Percentiles rank a stretch among this genome's conserved stretches.
Conservation (phyloP, 2,329 filamentous ascomycete genomes). For the Ceratocystis harringtonii region DNA sequence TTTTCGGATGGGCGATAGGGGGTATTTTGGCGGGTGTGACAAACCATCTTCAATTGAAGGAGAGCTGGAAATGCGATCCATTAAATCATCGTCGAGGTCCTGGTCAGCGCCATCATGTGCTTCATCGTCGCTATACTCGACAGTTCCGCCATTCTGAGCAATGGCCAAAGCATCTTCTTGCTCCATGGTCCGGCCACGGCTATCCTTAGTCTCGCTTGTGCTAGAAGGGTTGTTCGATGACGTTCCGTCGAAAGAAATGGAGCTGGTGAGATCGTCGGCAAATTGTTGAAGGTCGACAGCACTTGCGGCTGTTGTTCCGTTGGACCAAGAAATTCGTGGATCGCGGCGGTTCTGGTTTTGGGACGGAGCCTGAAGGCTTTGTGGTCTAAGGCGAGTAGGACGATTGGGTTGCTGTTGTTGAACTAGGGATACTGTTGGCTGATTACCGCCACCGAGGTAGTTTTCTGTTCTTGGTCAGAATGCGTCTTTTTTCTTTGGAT, state of each 20-base stretch:
- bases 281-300: conserved; percentile 13
- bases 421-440: not conserved
- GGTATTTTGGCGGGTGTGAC: conserved; percentile 34
- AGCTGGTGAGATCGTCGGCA: conserved; percentile 17
- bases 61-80: conserved; percentile 97
- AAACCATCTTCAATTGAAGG: conserved; percentile 98
- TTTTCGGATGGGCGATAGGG: not conserved
- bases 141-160: conserved; percentile 39
- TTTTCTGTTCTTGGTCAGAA: conserved; percentile 6
- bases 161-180: conserved; percentile 44
- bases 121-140: conserved; percentile 26
- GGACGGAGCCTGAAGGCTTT: conserved; percentile 10
- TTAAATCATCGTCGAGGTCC: conserved; percentile 76
- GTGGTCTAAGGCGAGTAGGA: conserved; percentile 5
- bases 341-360: conserved; percentile 7
- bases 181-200: conserved; percentile 26
- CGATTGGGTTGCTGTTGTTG: not conserved
- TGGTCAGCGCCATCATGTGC: conserved; percentile 57
- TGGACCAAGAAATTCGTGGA: conserved; percentile 18
- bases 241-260: conserved; percentile 24
- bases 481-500: not conserved
- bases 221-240: conserved; percentile 14
- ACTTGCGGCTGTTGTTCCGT: conserved; percentile 16
- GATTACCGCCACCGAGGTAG: not conserved
- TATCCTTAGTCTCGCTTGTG: conserved; percentile 24